Base-by-base conservation (phyloP, 148 eudicot genomes). In the Chenopodium album region DNA sequence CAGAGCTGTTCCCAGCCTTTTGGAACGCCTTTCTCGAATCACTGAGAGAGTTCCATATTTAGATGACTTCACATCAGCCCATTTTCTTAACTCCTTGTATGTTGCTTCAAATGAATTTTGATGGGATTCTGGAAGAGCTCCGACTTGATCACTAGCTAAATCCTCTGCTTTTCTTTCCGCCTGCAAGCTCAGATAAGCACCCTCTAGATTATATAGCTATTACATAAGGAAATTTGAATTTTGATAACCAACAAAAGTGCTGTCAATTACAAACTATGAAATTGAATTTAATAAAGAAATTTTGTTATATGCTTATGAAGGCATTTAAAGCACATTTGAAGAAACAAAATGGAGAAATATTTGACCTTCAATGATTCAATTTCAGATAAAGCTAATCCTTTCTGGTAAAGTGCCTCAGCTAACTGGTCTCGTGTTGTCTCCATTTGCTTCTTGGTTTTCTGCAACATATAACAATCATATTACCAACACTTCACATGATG, bases 321-420 rank as follows among this genome's bases (percentile, higher is more conserved):
- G 44, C 44, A 41, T 41, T 41, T 54, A 63, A 69, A 65, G 71
- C 29, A 80, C n/a, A 34, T 32, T 47, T 7, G 8, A 70, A 63
- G 41, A 31, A 56, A 19, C 2, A 44, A 31, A 59, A 63, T 59
- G 11, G 62, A 16, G 12, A 48, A 48, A n/a, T 52, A 69, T 62
- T 52, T 5, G 66, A 94, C 99, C 97, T 92, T 94, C 71, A 90
- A 71, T 32, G 86, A 77, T 79, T 91, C 94, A 52, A 92, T 85
- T 84, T 92, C 94, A 74, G 88, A 89, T 66, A 96, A 72, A 77
- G 99, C 98, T 67, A 96, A 80, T 71, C 98, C 99, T 86, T 96
- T 96, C 84, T 94, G 97, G 86, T 94, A 96, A 41, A 96, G 93
- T 48, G 98, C 95, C 70, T 92, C 94, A 0, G 94, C 92, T 81